These are phyloP conservation scores for Heliamphora pulchella DNA, from an alignment of 179 eudicot species.

Conservation along the genomic window DNA sequence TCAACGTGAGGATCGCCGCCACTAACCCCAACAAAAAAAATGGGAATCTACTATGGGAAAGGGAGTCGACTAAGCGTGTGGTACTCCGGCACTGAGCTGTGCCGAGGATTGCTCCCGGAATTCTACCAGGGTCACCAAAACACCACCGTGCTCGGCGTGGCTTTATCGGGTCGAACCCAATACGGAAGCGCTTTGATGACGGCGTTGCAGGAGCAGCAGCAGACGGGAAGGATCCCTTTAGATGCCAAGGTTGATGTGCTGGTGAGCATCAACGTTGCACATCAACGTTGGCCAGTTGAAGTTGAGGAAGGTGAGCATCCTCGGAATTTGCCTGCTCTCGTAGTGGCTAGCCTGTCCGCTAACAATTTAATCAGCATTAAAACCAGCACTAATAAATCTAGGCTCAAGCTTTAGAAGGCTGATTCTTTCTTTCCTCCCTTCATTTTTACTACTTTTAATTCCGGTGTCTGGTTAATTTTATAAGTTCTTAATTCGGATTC, in stretches of 20 bases:
- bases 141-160: slow-evolving; percentile 37
- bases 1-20: slow-evolving; percentile 62
- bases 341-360: slow-evolving; percentile 63
- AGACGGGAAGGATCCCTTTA: slow-evolving; percentile 66
- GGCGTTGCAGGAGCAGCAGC: slow-evolving; percentile 64
- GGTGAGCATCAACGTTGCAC: no score
- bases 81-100: slow-evolving; percentile 60
- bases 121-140: slow-evolving; percentile 73
- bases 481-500: background rate
- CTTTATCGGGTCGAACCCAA: slow-evolving; percentile 61
- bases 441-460: background rate
- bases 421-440: background rate
- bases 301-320: slow-evolving; percentile 52
- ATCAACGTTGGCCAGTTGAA: slow-evolving; percentile 53
- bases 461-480: background rate
- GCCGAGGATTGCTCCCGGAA: slow-evolving; percentile 53
- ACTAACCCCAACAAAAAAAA: slow-evolving; percentile 67
- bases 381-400: slow-evolving; percentile 57
- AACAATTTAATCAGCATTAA: slow-evolving; percentile 53
- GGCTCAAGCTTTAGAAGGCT: slow-evolving; percentile 37
- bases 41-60: slow-evolving; percentile 74
- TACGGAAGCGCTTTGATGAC: slow-evolving; percentile 50
- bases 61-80: slow-evolving; percentile 71
- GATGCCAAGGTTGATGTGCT: slow-evolving; percentile 67
- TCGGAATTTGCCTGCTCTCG: slow-evolving; percentile 55